Percentiles rank a stretch among this genome's conserved stretches.
These are phyloP conservation scores for Zasmidium cellare DNA, from an alignment of 2,329 filamentous ascomycete genomes.

Conservation along the genomic window DNA sequence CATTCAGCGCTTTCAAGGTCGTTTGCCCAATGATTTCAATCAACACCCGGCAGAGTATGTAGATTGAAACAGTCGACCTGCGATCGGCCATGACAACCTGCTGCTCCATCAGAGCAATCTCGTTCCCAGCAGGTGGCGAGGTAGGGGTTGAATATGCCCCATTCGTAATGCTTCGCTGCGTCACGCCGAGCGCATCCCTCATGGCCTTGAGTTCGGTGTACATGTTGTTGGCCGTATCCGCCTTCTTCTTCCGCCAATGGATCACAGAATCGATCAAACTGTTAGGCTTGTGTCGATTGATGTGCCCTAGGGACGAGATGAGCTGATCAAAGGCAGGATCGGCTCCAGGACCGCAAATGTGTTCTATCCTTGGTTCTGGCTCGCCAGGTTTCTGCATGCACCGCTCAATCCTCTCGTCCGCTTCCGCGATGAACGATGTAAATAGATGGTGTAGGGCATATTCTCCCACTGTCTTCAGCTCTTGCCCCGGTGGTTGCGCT, in stretches of 20 bases:
- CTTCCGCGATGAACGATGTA: conserved; percentile 92
- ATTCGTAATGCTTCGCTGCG: conserved; percentile 23
- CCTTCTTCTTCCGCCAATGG: conserved; percentile 96
- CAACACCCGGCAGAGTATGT: conserved; percentile 88
- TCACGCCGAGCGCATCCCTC: conserved; percentile 23
- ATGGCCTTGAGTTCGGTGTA: conserved; percentile 31
- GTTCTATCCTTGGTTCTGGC: conserved; percentile 79
- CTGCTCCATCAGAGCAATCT: conserved; percentile 31
- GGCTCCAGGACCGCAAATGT: conserved; percentile 84
- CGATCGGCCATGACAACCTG: conserved; percentile 59
- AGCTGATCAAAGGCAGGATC: conserved; percentile 91
- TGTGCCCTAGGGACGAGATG: conserved; percentile 89
- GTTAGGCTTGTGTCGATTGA: conserved; percentile 90
- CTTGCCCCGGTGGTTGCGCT: conserved; percentile 57
- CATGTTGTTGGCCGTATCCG: conserved; percentile 67
- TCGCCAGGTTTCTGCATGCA: conserved; percentile 80
- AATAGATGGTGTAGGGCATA: conserved; percentile 96
- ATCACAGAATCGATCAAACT: conserved; percentile 96
- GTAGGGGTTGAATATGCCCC: conserved; percentile 19
- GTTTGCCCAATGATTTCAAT: conserved; percentile 94
- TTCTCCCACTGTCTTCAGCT: conserved; percentile 92
- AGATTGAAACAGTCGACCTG: conserved; percentile 90
- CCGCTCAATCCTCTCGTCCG: conserved; percentile 92
- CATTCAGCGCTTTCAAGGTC: conserved; percentile 68
- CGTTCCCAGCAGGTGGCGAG: conserved; percentile 25